Evolutionary conservation across 805 yeast species (phyloP).

Genomic region (Metschnikowia kofuensis): DNA sequence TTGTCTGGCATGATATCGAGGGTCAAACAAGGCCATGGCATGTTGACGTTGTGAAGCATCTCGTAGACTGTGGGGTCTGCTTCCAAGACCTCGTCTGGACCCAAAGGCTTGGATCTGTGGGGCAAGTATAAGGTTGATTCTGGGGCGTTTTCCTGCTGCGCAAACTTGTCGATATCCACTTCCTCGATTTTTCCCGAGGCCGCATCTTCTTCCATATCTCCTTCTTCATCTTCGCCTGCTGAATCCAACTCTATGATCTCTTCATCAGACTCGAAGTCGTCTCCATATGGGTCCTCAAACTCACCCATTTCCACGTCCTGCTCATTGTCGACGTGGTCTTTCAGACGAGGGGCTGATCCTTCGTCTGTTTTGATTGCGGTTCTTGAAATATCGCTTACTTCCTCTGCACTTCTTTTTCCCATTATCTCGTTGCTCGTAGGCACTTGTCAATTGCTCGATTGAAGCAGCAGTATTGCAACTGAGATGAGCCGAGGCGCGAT

Average conservation of each 20-base stretch:
- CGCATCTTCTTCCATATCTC: conserved; percentile 35
- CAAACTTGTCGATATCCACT: conserved; percentile 15
- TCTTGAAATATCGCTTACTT: conserved; percentile 15
- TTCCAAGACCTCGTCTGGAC: conserved; percentile 93
- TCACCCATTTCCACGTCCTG: conserved; percentile 69
- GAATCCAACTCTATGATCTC: conserved; percentile 79
- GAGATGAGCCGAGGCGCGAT: neutral
- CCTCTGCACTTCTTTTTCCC: conserved; percentile 18
- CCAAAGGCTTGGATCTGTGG: conserved; percentile 82
- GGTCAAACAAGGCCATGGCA: conserved; percentile 97
- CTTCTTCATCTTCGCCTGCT: conserved; percentile 39
- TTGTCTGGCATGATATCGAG: conserved; percentile 84
- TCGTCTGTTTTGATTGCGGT: conserved; percentile 35
- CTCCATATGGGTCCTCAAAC: conserved; percentile 86
- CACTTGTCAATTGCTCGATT: neutral
- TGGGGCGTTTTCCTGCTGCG: conserved; percentile 29
- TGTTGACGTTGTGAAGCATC: conserved; percentile 89
- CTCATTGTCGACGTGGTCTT: conserved; percentile 24
- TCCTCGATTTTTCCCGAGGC: conserved; percentile 17
- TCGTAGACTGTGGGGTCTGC: conserved; percentile 96
- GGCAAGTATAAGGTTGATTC: conserved; percentile 71
- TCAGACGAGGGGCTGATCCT: conserved; percentile 42
- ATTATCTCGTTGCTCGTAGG: conserved; percentile 3
- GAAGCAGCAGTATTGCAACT: no score
- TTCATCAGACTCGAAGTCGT: conserved; percentile 89